These are phyloP conservation scores for Psilocybe subaeruginosa DNA, from an alignment of 768 basidiomycete genomes.

Conservation along the genomic window DNA sequence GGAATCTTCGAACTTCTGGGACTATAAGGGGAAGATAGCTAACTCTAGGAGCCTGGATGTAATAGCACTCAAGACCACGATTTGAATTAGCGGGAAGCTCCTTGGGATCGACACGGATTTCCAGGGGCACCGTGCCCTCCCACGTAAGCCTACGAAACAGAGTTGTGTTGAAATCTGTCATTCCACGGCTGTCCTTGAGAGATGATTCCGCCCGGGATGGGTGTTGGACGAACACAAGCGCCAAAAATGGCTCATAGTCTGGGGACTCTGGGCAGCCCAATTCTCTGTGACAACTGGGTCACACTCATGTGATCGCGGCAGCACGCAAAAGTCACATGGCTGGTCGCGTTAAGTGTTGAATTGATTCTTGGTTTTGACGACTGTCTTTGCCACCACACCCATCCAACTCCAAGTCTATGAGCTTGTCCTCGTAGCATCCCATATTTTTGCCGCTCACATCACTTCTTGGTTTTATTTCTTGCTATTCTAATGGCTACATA, in stretches of 20 bases:
- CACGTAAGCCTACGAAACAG: conserved; percentile 88
- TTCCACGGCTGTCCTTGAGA: conserved; percentile 37
- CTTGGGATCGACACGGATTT: conserved; percentile 86
- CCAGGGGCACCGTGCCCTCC: conserved; percentile 89
- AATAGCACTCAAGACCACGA: conserved; percentile 88
- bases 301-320: conserved; percentile 30
- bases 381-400: neutral
- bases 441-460: neutral
- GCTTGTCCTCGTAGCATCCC: neutral
- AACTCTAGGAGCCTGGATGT: conserved; percentile 87
- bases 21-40: conserved; percentile 92
- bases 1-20: conserved; percentile 84
- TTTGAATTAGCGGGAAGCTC: conserved; percentile 91
- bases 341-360: conserved; percentile 23
- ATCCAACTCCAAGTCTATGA: neutral
- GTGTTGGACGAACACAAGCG: conserved; percentile 46
- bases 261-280: neutral
- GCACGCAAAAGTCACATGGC: conserved; percentile 21
- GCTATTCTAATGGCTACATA: conserved; percentile 19
- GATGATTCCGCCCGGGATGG: conserved; percentile 31
- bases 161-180: conserved; percentile 63
- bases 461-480: conserved; percentile 21
- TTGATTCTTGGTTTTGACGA: conserved; percentile 7
- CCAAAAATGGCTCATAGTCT: neutral
- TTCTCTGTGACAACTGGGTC: conserved; percentile 13